Percentiles rank a stretch among this genome's conserved stretches.
phyloP scores from a whole-genome alignment of 2,329 filamentous ascomycete species.

The Botrytis tulipae region DNA sequence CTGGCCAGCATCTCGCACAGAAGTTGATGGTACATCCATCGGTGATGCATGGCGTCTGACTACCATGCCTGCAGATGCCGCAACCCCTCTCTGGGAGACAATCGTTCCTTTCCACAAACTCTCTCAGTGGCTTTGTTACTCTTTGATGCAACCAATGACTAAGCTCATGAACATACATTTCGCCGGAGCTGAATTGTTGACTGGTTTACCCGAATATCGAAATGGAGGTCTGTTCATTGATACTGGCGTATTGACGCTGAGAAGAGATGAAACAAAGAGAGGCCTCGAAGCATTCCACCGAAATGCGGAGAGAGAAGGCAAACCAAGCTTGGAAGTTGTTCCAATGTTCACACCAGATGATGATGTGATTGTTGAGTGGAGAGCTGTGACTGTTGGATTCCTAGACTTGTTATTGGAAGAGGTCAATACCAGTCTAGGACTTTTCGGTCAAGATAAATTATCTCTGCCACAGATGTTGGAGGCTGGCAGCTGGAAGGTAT shows the following conservation, averaged over 20 bases:
- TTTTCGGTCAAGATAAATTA: constrained; percentile 69
- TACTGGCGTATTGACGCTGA: constrained; percentile 76
- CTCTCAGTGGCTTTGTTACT: constrained; percentile 93
- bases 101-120: constrained; percentile 93
- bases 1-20: constrained; percentile 84
- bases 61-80: constrained; percentile 61
- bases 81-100: constrained; percentile 68
- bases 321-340: constrained; percentile 70
- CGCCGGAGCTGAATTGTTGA: constrained; percentile 76
- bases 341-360: constrained; percentile 71
- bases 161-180: constrained; percentile 78
- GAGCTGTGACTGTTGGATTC: constrained; percentile 72
- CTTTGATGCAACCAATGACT: constrained; percentile 87
- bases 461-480: constrained; percentile 87
- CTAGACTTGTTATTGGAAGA: constrained; percentile 68
- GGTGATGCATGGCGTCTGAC: constrained; percentile 94
- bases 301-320: constrained; percentile 69
- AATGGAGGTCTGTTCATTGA: constrained; percentile 89
- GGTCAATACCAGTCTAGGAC: constrained; percentile 65
- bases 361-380: constrained; percentile 78
- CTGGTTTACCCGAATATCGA: constrained; percentile 86
- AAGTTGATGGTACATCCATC: constrained; percentile 80
- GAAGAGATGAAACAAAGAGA: constrained; percentile 64
- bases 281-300: constrained; percentile 68
- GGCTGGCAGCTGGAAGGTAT: constrained; percentile 96